Evolutionary conservation across 345 rosid genomes (phyloP).

Genomic region (Barbarea vulgaris): DNA sequence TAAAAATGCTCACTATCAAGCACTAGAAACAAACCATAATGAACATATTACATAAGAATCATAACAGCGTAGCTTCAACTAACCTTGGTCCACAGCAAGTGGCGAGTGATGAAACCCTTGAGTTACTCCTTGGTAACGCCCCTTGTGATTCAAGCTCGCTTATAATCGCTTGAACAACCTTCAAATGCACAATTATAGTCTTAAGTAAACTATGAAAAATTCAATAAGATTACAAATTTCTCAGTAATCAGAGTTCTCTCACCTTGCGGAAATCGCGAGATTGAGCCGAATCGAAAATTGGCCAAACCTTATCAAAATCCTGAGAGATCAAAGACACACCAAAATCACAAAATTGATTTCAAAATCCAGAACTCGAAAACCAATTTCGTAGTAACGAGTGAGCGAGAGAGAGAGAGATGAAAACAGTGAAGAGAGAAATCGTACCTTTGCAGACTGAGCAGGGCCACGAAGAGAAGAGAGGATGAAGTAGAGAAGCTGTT

Average conservation of each 20-base stretch:
- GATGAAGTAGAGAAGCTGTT: conserved; percentile 97
- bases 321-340: conserved; percentile 51
- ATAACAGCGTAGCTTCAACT: conserved; percentile 9
- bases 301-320: conserved; percentile 99
- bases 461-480: conserved; percentile 99
- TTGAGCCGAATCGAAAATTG: conserved; percentile 98
- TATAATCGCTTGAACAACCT: conserved; percentile 98
- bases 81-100: conserved; percentile 99
- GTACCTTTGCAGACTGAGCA: conserved; percentile 87
- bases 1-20: background rate
- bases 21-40: background rate
- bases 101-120: conserved; percentile 98
- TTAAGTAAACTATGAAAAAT: background rate
- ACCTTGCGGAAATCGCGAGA: conserved; percentile 99
- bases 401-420: conserved; percentile 11
- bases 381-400: conserved; percentile 22
- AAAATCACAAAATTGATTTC: conserved; percentile 25
- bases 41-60: conserved; percentile 10
- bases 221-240: background rate
- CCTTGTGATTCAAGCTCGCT: conserved; percentile 99
- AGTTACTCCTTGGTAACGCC: conserved; percentile 97
- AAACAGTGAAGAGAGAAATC: conserved; percentile 17
- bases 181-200: conserved; percentile 21
- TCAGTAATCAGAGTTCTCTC: background rate
- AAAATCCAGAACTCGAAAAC: conserved; percentile 7